Conservation (phyloP, 495 filamentous ascomycete genomes). For the Cercophora sp. region DNA sequence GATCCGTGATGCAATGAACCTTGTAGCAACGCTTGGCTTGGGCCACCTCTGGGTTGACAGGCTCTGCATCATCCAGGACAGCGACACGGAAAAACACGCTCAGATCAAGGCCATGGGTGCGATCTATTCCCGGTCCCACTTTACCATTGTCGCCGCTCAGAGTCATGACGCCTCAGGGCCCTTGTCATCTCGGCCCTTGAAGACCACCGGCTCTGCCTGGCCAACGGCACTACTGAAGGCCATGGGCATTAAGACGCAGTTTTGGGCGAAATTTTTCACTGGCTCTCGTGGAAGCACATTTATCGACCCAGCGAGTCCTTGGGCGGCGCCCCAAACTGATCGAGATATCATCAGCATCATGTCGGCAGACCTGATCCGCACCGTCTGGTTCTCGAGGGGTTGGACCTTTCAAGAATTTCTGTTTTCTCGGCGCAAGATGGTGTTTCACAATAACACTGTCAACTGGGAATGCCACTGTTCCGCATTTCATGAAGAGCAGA, state of each 20-base stretch:
- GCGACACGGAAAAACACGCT: constrained; percentile 18
- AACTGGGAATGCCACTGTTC: constrained; percentile 19
- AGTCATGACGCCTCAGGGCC: constrained; percentile 5
- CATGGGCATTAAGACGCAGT: not conserved
- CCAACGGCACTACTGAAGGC: too few relatives aligned
- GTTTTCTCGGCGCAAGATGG: constrained; percentile 16
- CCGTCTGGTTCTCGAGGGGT: constrained; percentile 15
- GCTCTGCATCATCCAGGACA: constrained; percentile 36
- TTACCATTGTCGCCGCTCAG: constrained; percentile 33
- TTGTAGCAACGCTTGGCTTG: constrained; percentile 17
- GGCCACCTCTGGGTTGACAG: constrained; percentile 34
- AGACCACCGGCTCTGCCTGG: too few relatives aligned
- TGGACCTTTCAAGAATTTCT: constrained; percentile 28
- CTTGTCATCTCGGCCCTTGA: constrained; percentile 8
- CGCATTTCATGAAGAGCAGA: constrained; percentile 7
- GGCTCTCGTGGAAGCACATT: not conserved
- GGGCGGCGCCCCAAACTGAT: not conserved
- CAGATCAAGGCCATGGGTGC: constrained; percentile 31
- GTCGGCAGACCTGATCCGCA: constrained; percentile 8
- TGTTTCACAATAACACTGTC: constrained; percentile 21
- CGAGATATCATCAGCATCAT: constrained; percentile 11
- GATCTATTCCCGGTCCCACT: constrained; percentile 30
- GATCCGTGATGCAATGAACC: constrained; percentile 25
- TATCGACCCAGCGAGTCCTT: not conserved
- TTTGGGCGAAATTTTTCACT: not conserved